Evolutionary conservation across 106 monocot species (phyloP), one percentile per base, ranked within the genome.

Genomic region (Vanilla planifolia): DNA sequence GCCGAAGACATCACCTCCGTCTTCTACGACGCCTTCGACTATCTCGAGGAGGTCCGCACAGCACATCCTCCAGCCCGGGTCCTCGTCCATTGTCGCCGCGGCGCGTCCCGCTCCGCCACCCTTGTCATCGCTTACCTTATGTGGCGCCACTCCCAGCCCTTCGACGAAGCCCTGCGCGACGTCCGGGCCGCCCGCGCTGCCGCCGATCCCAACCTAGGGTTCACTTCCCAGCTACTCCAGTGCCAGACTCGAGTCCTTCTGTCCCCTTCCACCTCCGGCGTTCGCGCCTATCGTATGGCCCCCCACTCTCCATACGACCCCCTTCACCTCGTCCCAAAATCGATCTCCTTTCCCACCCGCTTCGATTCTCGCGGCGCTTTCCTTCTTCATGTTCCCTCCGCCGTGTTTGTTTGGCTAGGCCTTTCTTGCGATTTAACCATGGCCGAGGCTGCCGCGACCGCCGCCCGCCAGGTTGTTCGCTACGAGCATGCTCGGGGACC

Each of bases 291-390:
- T 43, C 58, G 69, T 10, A 69, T 69, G 69, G 69, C 69, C 3
- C 69, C 92, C 0, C 92, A 92, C 51, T 92, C 92, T 16, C 69
- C 83, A 8, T 92, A 70, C 60, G 83, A 87, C 21, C 92, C 92
- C 10, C 66, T 86, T n/a, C 68, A 83, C 65, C 74, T 92, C 17
- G 92, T 92, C 8, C 83, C 86, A 0, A 92, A 92, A 61, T 21
- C 70, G 6, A 63, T 86, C 3, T 66, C 66, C 30, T 8, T 23
- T 17, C 36, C 65, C 9, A 55, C 30, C 15, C 27, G 35, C 34
- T 77, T 92, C 11, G 92, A 92, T 37, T 84, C 92, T 4, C 55
- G 92, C 2, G 92, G 92, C 17, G 83, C 86, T 0, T 86, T 92
- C 48, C 32, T 92, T 23, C 56, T 86, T 25, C 83, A 84, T 29